Percentiles rank a stretch among this genome's conserved stretches.
Evolutionary conservation across 257 asterid species (phyloP).

Genomic region (Cynanchum wilfordii): DNA sequence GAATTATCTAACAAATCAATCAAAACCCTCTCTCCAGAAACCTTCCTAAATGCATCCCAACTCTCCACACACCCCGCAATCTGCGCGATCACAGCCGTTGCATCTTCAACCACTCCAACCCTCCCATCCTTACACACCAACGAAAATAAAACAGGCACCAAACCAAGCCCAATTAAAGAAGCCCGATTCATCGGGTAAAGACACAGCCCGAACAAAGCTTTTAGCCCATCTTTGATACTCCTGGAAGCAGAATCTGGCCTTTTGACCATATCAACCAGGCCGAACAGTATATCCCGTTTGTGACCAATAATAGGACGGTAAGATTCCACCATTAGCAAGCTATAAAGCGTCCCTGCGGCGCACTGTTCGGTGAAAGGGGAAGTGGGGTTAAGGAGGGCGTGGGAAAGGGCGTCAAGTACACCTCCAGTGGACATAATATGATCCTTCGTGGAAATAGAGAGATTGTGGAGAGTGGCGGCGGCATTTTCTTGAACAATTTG

Average conservation of each 20-base stretch:
- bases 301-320: conserved; percentile 76
- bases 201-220: conserved; percentile 72
- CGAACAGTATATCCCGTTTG: conserved; percentile 81
- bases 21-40: conserved; percentile 62
- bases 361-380: conserved; percentile 71
- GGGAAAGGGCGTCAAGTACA: conserved; percentile 90
- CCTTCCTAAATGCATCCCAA: conserved; percentile 67
- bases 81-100: conserved; percentile 93
- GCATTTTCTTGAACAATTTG: conserved; percentile 73
- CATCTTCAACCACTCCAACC: conserved; percentile 74
- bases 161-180: conserved; percentile 73
- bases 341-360: conserved; percentile 76
- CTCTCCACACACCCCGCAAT: conserved; percentile 88
- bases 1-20: conserved; percentile 75
- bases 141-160: conserved; percentile 65
- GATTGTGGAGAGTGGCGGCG: conserved; percentile 75
- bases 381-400: conserved; percentile 77
- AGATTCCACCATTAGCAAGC: conserved; percentile 54
- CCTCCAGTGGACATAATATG: conserved; percentile 68
- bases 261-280: conserved; percentile 58
- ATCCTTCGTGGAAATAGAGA: conserved; percentile 74
- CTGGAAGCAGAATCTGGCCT: conserved; percentile 51
- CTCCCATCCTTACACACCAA: conserved; percentile 65
- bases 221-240: conserved; percentile 70
- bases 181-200: conserved; percentile 69